Evolutionary conservation across 164 flowering plant species (phyloP).

Genomic region (Tetrastigma voinierianum): DNA sequence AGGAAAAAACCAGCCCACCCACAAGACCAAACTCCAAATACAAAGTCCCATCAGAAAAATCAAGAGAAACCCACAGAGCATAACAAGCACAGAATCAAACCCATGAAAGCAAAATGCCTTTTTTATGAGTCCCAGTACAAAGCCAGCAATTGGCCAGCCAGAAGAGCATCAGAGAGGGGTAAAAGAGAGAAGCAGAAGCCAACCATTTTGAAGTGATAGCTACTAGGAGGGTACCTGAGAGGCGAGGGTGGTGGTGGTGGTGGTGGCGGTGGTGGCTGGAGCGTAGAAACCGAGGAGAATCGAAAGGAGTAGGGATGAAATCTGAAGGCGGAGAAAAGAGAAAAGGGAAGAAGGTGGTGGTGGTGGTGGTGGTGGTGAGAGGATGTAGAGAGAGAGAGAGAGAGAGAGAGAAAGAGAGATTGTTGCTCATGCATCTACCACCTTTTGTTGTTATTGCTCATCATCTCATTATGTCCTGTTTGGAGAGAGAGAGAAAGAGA

Average conservation of each 20-base stretch:
- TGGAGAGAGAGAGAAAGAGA: slow-evolving; percentile 8
- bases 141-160: background rate
- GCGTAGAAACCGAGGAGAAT: slow-evolving; percentile 22
- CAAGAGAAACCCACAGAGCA: slow-evolving; percentile 12
- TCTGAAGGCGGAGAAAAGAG: slow-evolving; percentile 1
- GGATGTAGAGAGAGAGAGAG: slow-evolving; percentile 6
- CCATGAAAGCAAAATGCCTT: slow-evolving; percentile 19
- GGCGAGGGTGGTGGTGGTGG: slow-evolving; percentile 11
- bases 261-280: slow-evolving; percentile 12
- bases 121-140: background rate
- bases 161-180: background rate
- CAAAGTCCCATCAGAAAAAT: slow-evolving; percentile 9
- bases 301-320: slow-evolving; percentile 11
- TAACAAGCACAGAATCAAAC: slow-evolving; percentile 7
- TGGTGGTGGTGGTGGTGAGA: slow-evolving; percentile 22
- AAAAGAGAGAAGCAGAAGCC: background rate
- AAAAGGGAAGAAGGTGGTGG: slow-evolving; percentile 26
- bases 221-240: slow-evolving; percentile 16
- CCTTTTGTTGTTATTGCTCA: slow-evolving; percentile 39
- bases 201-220: slow-evolving; percentile 6
- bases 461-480: slow-evolving; percentile 12
- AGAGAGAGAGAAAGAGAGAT: slow-evolving; percentile 9
- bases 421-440: slow-evolving; percentile 62
- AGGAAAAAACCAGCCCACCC: slow-evolving; percentile 1
- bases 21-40: slow-evolving; percentile 8